These are phyloP conservation scores for Coleophoma eucalyptorum DNA, from an alignment of 2,329 filamentous ascomycete genomes.

Conservation along the genomic window DNA sequence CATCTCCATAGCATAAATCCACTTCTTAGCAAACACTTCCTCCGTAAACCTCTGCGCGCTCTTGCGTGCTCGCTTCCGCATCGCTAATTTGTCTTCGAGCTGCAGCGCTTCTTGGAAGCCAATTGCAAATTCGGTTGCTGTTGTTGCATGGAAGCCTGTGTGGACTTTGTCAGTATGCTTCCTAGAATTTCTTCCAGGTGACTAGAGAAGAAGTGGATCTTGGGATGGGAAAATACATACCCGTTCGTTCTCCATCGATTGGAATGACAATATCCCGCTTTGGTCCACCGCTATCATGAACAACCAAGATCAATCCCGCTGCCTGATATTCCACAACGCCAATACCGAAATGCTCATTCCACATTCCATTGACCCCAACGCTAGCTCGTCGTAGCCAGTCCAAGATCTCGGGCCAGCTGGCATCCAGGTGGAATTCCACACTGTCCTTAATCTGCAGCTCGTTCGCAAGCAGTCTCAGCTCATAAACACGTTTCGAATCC, in stretches of 20 bases:
- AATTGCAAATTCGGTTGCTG: constrained; percentile 71
- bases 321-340: constrained; percentile 98
- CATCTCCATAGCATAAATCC: constrained; percentile 69
- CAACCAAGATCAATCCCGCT: constrained; percentile 86
- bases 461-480: constrained; percentile 79
- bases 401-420: constrained; percentile 82
- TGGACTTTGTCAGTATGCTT: neutral
- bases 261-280: constrained; percentile 89
- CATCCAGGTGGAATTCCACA: constrained; percentile 87
- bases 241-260: constrained; percentile 73
- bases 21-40: constrained; percentile 75
- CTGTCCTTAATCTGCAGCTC: constrained; percentile 80
- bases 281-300: constrained; percentile 89
- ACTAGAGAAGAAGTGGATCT: neutral
- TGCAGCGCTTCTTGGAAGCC: constrained; percentile 76
- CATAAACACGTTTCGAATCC: constrained; percentile 81
- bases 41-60: constrained; percentile 87
- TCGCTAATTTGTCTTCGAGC: constrained; percentile 64
- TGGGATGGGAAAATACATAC: constrained; percentile 38
- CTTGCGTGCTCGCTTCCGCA: constrained; percentile 70
- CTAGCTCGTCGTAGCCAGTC: constrained; percentile 72
- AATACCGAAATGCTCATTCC: constrained; percentile 99
- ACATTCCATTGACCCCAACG: constrained; percentile 96
- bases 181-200: neutral
- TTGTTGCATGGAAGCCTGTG: constrained; percentile 80